Base-by-base conservation (phyloP, 2,329 filamentous ascomycete species). In the Tothia fuscella region DNA sequence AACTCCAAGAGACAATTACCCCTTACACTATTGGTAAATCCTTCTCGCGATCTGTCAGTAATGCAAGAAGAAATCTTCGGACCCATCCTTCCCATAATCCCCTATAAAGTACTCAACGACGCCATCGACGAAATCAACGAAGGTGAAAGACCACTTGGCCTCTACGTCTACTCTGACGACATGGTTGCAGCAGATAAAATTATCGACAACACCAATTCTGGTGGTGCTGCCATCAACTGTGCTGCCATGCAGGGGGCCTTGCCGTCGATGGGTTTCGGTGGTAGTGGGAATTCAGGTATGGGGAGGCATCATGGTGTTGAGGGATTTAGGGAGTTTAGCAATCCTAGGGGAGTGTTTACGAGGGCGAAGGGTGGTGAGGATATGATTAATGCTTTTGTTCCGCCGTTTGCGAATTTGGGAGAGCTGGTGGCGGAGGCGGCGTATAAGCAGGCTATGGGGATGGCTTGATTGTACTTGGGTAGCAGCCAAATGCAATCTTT, bases 31-130 rank as follows among this genome's bases (percentile, higher is more conserved):
- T 21, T 42, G 5, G 32, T 42, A 10, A 29, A 42, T 24, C 39
- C 39, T 21, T 6, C 14, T 13, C 39, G 39, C 14, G 20, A 37
- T 19, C 20, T 42, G 5, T 14, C 12, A 12, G 39, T 42, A 29
- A 42, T 42, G 32, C 20, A 34, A 28, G 39, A 42, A 42, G 39
- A 42, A 28, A 42, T 42, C 19, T 42, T 42, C n/a, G 39, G 39
- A 4, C 39, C 39, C 13, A 36, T 42, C n/a, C 31, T 42, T 7
- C 39, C 39, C 7, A 26, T 42, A 3, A 26, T 42, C 20, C 39
- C 39, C 10, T 42, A 42, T 16, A 28, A n/a, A 4, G 28, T 35
- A 13, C 30, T 42, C n/a, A 31, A 34, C n/a, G 29, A 34, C 25
- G 39, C 39, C 6, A 42, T 42, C 19, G 39, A 42, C 22, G 39